Evolutionary conservation across 2,329 filamentous ascomycete genomes (phyloP).

Genomic region (Penicillium capsulatum): DNA sequence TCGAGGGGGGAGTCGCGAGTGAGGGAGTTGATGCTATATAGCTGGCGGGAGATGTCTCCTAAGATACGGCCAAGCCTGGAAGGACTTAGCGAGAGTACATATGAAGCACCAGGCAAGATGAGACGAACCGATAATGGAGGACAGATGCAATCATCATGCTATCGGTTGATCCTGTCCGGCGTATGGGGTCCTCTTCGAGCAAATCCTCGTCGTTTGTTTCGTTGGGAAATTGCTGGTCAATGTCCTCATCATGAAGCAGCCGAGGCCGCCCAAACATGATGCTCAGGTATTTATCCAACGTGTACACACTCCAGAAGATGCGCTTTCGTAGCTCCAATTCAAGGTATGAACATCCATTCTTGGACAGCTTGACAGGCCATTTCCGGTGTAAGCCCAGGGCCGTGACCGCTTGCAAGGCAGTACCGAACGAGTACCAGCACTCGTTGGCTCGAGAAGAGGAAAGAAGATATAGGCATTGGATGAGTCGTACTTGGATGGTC

Average conservation of each 20-base stretch:
- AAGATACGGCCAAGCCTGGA: slow-evolving; percentile 50
- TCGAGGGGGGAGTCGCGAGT: slow-evolving; percentile 31
- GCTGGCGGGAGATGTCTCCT: slow-evolving; percentile 46
- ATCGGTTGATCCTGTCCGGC: slow-evolving; percentile 33
- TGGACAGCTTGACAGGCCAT: slow-evolving; percentile 25
- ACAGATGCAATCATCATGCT: slow-evolving; percentile 41
- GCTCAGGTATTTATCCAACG: slow-evolving; percentile 59
- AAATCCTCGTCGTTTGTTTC: slow-evolving; percentile 57
- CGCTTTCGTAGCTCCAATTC: slow-evolving; percentile 53
- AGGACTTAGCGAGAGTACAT: slow-evolving; percentile 1
- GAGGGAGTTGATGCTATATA: slow-evolving; percentile 35
- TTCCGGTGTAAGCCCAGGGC: slow-evolving; percentile 41
- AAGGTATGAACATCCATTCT: slow-evolving; percentile 30
- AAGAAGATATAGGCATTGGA: slow-evolving; percentile 57
- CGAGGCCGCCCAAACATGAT: slow-evolving; percentile 60
- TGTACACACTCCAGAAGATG: slow-evolving; percentile 61
- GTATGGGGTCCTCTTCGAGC: slow-evolving; percentile 39
- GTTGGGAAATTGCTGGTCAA: slow-evolving; percentile 57
- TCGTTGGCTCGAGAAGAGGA: slow-evolving; percentile 58
- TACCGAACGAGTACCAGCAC: slow-evolving; percentile 59
- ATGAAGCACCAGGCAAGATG: neutral
- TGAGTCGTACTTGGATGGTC: slow-evolving; percentile 55
- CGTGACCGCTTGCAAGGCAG: slow-evolving; percentile 52
- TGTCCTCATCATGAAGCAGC: slow-evolving; percentile 60
- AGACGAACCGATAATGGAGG: slow-evolving; percentile 34